Evolutionary conservation across 208 protist species (phyloP).

Genomic region (Acanthamoeba polyphaga): DNA sequence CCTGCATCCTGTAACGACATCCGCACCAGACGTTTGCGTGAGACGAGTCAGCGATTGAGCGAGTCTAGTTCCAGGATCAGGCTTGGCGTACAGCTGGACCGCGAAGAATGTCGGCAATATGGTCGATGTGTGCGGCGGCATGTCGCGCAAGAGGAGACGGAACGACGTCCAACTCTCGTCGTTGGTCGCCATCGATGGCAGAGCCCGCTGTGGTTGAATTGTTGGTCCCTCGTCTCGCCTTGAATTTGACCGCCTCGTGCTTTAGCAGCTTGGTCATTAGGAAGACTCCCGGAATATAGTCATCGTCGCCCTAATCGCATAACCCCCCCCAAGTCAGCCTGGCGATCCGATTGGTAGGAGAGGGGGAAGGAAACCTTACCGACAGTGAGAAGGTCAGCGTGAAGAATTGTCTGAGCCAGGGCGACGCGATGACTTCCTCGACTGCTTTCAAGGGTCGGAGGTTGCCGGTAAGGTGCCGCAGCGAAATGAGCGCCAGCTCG

Average conservation of each 20-base stretch:
- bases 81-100: background rate
- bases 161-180: background rate
- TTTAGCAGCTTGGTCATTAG: conserved; percentile 1
- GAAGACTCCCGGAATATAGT: background rate
- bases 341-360: too few relatives aligned
- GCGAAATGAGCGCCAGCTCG: conserved; percentile 1
- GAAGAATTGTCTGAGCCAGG: background rate
- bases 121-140: background rate
- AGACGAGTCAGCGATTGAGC: background rate
- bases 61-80: background rate
- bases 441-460: background rate
- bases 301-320: conserved; percentile 7
- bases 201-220: background rate
- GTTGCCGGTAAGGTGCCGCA: conserved; percentile 12
- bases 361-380: background rate
- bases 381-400: background rate
- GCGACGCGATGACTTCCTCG: background rate
- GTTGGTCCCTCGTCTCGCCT: background rate
- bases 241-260: conserved; percentile 16
- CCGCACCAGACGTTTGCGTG: background rate
- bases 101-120: background rate
- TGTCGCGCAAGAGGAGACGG: background rate
- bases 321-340: background rate
- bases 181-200: background rate
- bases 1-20: background rate